Base-by-base conservation (phyloP, 257 asterid genomes). In the Eucommia ulmoides region DNA sequence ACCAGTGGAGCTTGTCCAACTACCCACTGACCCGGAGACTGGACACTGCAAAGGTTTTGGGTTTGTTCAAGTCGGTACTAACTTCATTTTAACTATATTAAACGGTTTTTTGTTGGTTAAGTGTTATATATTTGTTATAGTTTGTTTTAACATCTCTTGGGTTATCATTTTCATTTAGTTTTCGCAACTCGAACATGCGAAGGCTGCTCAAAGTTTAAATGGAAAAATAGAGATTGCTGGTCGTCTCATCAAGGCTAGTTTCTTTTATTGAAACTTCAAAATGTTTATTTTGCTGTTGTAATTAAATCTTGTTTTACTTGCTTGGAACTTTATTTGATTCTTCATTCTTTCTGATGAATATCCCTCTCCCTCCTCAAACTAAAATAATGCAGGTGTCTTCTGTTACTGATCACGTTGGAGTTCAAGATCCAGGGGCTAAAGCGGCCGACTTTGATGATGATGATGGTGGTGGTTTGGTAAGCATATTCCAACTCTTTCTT, bases 41-140 rank as follows among this genome's bases (percentile, higher is more conserved):
- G 99, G 96, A 49, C 96, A 86, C 58, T 91, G 99, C 84, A 86
- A 91, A 79, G 99, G 99, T 61, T 91, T 91, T 65, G 99, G 99
- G 66, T 91, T 91, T 81, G 74, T 91, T 70, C 99, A 91, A 65
- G 99, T 91, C 68, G 19, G 99, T 83, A 70, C 73, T 65, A 20
- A 14, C 15, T 16, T n/a, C 11, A 42, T 1, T 19, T 42, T 42
- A 7, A 15, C 20, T 42, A 3, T 18, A 42, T 42, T 6, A 10
- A 42, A 18, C n/a, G 48, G 1, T 15, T 1, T 42, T 42, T 42
- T 42, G 20, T 42, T n/a, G n/a, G n/a, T n/a, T n/a, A n/a, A 29
- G 38, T 29, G 38, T 7, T 29, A 29, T 29, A 29, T 29, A 7
- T 5, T 12, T 29, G 38, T 29, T 29, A 5, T 7, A 15, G 45